Percentiles rank a stretch among this genome's conserved stretches.
Evolutionary conservation across 139 green algal species (phyloP).

Genomic region (Tetraselmis chui): DNA sequence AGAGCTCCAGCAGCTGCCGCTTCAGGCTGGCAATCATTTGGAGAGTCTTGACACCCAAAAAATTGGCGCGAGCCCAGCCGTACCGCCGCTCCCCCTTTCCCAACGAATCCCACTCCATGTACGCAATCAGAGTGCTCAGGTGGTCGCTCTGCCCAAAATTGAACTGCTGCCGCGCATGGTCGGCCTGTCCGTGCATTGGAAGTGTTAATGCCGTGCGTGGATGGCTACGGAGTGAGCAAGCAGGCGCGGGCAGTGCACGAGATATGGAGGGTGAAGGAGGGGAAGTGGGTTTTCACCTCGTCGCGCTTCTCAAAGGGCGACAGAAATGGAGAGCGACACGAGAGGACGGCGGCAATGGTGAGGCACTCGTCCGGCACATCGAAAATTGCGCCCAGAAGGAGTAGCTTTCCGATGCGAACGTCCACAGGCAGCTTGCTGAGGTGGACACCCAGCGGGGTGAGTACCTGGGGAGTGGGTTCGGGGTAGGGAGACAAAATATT

Average conservation of each 20-base stretch:
- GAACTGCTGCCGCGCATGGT: neutral
- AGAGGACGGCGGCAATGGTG: slow-evolving; percentile 24
- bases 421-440: slow-evolving; percentile 29
- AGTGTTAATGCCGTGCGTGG: no score
- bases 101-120: slow-evolving; percentile 15
- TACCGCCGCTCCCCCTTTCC: neutral
- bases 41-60: slow-evolving; percentile 7
- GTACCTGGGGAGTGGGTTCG: neutral
- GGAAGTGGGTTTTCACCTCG: slow-evolving; percentile 16
- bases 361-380: slow-evolving; percentile 28
- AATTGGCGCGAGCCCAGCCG: neutral
- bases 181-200: no score
- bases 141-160: slow-evolving; percentile 17
- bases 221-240: no score
- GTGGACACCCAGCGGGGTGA: slow-evolving; percentile 11
- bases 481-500: no score
- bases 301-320: slow-evolving; percentile 14
- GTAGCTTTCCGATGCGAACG: slow-evolving; percentile 34
- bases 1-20: slow-evolving; percentile 27
- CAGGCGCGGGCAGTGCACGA: no score
- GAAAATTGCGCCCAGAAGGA: slow-evolving; percentile 35
- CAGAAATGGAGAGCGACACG: slow-evolving; percentile 13
- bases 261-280: neutral
- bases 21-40: slow-evolving; percentile 30
- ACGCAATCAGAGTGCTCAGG: slow-evolving; percentile 24